Base-by-base conservation (phyloP, 2,329 filamentous ascomycete genomes). In the Colletotrichum sp. region DNA sequence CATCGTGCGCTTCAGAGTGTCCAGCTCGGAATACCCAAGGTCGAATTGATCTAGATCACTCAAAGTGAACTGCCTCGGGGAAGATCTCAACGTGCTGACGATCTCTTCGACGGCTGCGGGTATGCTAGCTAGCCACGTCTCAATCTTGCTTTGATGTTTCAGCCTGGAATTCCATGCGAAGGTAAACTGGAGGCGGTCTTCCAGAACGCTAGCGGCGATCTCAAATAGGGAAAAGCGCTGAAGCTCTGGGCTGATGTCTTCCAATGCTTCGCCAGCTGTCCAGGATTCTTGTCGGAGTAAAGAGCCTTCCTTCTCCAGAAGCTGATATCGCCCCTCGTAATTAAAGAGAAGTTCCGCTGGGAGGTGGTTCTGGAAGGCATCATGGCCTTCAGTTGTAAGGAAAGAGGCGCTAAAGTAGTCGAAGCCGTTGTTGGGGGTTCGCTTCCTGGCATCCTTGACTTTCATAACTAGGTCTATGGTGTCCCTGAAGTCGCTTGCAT, bases 331-430 rank as follows among this genome's bases (percentile, higher is more conserved):
- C 12, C 86, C 87, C 1, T 85, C 81, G 73, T 88, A 90, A 78
- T 90, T 90, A 81, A 90, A 89, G 0, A 86, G 79, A 3, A 90
- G 76, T 77, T 90, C 89, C 75, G 87, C 83, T 1, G 81, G 79
- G n/a, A 80, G 80, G 73, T 86, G 82, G 2, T 82, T 77, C 2
- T 76, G 26, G 28, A 61, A 62, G 7, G 38, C 24, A 5, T 59
- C 12, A 2, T n/a, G 55, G 8, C 63, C 55, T 18, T 75, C 55
- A 14, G 10, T 7, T 16, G 56, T 64, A 4, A 71, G 24, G 34
- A 68, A 59, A 2, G 55, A 28, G 4, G 32, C n/a, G 18, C 55
- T 67, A 10, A 67, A 72, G 21, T 76, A 76, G 5, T 64, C 63
- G 36, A 75, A 62, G 10, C 75, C 75, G 6, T 66, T 76, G 36